Evolutionary conservation across 129 eudicot genomes (phyloP), one percentile per base, ranked within the genome.

Genomic region (Ambrosia artemisiifolia): DNA sequence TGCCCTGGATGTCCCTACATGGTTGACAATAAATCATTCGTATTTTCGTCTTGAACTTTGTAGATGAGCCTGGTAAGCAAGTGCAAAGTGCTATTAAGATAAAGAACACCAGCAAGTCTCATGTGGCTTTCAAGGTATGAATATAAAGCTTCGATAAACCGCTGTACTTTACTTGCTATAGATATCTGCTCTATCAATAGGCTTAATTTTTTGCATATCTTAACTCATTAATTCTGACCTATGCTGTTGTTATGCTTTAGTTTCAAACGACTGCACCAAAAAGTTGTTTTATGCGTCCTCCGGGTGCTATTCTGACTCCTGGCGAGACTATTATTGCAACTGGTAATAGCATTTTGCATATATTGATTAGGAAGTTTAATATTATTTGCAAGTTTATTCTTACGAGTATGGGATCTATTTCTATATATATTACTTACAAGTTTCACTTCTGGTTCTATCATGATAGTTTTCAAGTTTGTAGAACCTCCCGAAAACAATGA

Each of bases 211-310:
- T 35, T 7, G 24, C 6, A 34, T 63, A 35, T 36, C 28, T 32
- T 73, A 11, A 12, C 28, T 73, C 20, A 17, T 0, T 38, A 67
- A 4, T 24, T 47, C 50, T 68, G 11, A 24, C 5, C 3, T n/a
- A 5, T 8, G 9, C 13, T 14, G 24, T 59, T 19, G 18, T 57
- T 3, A 36, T 67, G 34, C 36, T 56, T 8, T 78, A 92, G 97
- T 92, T 92, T 72, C 97, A 92, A 88, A 88, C 97, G 68, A 88
- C 97, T 81, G 91, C 96, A 40, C 97, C 97, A 11, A 92, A 92
- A 72, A 92, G 97, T 83, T 92, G 97, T 80, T 92, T 92, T 82
- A 92, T 92, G 97, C 97, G 97, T 64, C 97, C 97, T 67, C 97
- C 97, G 16, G 96, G 96, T n/a, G 91, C 96, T 55, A 79, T 88